A percentile compares a stretch with the other conserved stretches of the same genome.
Conservation (phyloP, 2,329 filamentous ascomycete genomes). For the Endothia cerciana region DNA sequence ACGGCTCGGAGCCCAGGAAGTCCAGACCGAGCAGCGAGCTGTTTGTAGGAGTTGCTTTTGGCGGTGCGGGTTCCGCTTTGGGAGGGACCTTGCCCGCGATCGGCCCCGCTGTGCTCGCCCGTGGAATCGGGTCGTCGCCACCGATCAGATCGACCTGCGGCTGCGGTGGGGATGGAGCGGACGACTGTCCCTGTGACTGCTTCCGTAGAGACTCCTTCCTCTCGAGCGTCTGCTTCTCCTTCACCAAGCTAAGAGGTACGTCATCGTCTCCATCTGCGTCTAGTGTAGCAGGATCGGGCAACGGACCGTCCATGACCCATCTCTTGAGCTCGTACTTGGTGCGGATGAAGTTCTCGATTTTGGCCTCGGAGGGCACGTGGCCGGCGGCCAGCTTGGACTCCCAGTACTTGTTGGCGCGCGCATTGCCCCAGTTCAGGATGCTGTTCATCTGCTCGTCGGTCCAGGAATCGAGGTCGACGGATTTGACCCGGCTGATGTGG, state of each 20-base stretch:
- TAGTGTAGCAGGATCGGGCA: slow-evolving; percentile 88
- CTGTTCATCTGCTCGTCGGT: slow-evolving; percentile 97
- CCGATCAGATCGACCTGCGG: slow-evolving; percentile 81
- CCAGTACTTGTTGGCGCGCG: slow-evolving; percentile 98
- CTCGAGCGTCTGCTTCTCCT: slow-evolving; percentile 68
- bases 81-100: slow-evolving; percentile 59
- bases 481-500: slow-evolving; percentile 97
- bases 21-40: slow-evolving; percentile 87
- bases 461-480: slow-evolving; percentile 96
- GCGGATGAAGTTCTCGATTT: slow-evolving; percentile 99
- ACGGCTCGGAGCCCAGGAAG: slow-evolving; percentile 77
- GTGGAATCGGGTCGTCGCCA: slow-evolving; percentile 68
- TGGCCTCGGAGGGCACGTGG: slow-evolving; percentile 91
- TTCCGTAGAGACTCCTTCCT: slow-evolving; percentile 64
- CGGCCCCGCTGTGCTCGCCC: slow-evolving; percentile 76
- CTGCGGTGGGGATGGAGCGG: slow-evolving; percentile 33
- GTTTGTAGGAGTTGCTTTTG: slow-evolving; percentile 72
- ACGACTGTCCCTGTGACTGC: slow-evolving; percentile 51
- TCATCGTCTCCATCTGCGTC: slow-evolving; percentile 88
- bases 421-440: slow-evolving; percentile 93
- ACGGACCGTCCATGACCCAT: slow-evolving; percentile 98
- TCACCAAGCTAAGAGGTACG: slow-evolving; percentile 64
- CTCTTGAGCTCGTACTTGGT: slow-evolving; percentile 99
- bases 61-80: slow-evolving; percentile 67
- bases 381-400: slow-evolving; percentile 90